Evolutionary conservation across 1,139 yeast species (phyloP).

Genomic region (Debaryomyces fabryi): DNA sequence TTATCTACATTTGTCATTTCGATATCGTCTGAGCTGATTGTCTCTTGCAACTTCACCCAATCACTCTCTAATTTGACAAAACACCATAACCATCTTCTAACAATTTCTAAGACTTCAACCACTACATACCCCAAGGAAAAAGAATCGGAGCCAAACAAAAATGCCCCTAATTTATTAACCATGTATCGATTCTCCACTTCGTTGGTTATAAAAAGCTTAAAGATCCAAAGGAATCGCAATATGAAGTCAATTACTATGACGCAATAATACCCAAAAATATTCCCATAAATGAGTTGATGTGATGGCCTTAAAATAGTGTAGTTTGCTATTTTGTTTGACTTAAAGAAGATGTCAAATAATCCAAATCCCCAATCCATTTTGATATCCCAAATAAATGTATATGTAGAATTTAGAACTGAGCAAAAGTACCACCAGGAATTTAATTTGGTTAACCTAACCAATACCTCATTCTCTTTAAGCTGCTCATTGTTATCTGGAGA

Average conservation of each 20-base stretch:
- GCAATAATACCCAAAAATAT: constrained; percentile 40
- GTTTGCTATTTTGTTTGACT: constrained; percentile 6
- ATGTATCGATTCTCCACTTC: constrained; percentile 21
- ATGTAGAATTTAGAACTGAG: constrained; percentile 66
- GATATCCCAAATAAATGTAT: constrained; percentile 87
- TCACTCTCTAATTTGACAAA: constrained; percentile 83
- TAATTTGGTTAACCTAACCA: constrained; percentile 22
- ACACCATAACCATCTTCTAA: constrained; percentile 89
- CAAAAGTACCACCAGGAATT: constrained; percentile 52
- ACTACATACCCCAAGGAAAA: constrained; percentile 62
- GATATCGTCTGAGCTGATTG: neutral
- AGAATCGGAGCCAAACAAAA: constrained; percentile 47
- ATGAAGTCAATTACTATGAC: constrained; percentile 63
- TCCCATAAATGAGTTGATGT: constrained; percentile 23
- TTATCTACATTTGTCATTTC: constrained; percentile 2
- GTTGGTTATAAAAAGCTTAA: constrained; percentile 45
- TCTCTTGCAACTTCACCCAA: constrained; percentile 42
- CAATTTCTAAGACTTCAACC: constrained; percentile 71
- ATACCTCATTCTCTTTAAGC: constrained; percentile 16
- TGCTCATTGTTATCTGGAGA: constrained; percentile 15
- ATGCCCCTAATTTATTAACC: constrained; percentile 13
- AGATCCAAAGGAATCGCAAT: constrained; percentile 76
- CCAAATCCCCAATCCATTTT: constrained; percentile 85
- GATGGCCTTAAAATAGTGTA: constrained; percentile 23
- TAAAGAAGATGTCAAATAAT: constrained; percentile 42